Base-by-base conservation (phyloP, 805 yeast species). In the Ogataea corticis region DNA sequence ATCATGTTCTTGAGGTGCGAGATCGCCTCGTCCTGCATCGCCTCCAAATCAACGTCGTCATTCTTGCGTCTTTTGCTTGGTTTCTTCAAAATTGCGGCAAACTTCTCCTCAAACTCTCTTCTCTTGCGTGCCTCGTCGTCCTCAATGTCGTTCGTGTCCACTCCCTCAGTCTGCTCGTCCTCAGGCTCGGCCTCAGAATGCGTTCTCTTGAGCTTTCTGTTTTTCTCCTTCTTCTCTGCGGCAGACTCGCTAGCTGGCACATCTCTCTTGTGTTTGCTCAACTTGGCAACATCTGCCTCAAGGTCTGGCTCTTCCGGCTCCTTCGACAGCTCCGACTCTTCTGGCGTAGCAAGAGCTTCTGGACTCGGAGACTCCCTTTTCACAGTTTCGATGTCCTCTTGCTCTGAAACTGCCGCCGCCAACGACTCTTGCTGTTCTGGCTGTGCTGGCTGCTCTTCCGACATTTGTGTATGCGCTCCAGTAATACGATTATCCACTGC, bases 31-130 rank as follows among this genome's bases (percentile, higher is more conserved):
- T 94, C 99, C 63, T 91, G 95, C 84, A 88, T 85, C 59, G 89
- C 84, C 63, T 95, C 98, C 54, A 94, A 70, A 68, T 94, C 99
- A 61, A 89, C 96, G 57, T 94, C 98, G 57, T 87, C 92, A 39
- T 85, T 80, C 58, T 77, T 80, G 57, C 85, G 81, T 47, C 84
- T 75, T 51, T 77, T 76, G 15, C 77, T 75, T 41, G 72, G 75
- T 50, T 74, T 72, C 64, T 87, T 87, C 50, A 92, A 67, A 1
- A 96, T 84, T 33, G 82, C 80, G 52, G 85, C 94, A 70, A 94
- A 77, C 56, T 76, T 80, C 48, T 82, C 92, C 66, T 94, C 98
- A 51, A 94, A 75, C 51, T 79, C 82, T 52, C 89, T 77, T 60
- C 96, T 82, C 61, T 76, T 82, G 45, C 83, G 71, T 4, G 62